phyloP scores from a whole-genome alignment of 352 stramenopile species.

The Globisporangium spiculum region DNA sequence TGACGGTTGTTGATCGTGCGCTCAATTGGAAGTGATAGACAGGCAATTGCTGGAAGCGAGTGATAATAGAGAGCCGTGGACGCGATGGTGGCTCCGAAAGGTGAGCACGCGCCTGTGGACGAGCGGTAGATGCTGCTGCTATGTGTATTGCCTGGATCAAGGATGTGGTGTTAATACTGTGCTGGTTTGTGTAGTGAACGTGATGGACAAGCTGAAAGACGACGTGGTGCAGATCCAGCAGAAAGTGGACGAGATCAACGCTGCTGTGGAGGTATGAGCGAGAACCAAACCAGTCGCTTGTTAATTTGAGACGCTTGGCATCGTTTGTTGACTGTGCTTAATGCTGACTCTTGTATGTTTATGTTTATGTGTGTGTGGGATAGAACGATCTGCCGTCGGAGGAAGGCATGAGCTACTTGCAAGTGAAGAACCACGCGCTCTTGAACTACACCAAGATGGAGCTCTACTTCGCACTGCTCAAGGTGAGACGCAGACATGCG shows the following conservation, averaged over 20 bases:
- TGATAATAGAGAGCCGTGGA: background rate
- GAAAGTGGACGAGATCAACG: conserved; percentile 48
- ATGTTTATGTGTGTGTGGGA: background rate
- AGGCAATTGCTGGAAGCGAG: background rate
- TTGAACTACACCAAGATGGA: conserved; percentile 87
- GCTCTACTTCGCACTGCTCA: conserved; percentile 82
- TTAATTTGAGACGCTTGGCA: too few relatives aligned
- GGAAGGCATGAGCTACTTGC: conserved; percentile 71
- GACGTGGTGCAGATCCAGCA: conserved; percentile 52
- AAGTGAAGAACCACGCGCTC: conserved; percentile 88
- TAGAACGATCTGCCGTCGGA: conserved; percentile 64
- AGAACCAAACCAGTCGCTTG: background rate
- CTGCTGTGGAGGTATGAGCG: conserved; percentile 38
- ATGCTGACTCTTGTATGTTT: background rate
- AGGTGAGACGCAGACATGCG: conserved; percentile 27
- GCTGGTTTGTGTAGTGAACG: conserved; percentile 28
- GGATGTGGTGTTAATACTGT: background rate
- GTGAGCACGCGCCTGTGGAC: conserved; percentile 17
- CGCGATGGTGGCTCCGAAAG: conserved; percentile 35
- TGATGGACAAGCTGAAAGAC: conserved; percentile 51
- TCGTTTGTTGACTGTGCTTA: too few relatives aligned
- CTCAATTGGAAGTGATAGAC: conserved; percentile 7
- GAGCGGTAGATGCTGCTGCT: background rate
- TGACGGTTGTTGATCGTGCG: conserved; percentile 11
- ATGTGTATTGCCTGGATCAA: too few relatives aligned